phyloP scores from a whole-genome alignment of 345 rosid species.

The Stellera chamaejasme region DNA sequence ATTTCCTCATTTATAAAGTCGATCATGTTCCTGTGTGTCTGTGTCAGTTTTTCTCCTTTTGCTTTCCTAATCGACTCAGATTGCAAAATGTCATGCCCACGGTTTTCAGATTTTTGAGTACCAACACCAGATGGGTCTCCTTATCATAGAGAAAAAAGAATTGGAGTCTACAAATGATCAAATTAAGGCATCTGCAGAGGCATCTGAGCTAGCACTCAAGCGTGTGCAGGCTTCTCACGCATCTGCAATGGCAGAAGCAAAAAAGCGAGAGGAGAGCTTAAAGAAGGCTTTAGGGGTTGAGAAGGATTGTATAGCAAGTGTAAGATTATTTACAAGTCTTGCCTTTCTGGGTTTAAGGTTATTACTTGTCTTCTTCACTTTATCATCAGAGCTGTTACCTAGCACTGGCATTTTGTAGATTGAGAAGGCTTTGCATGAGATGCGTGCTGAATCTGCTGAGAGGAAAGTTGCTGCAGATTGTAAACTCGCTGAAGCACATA shows the following conservation, averaged over 20 bases:
- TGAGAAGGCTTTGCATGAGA: constrained; percentile 92
- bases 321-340: constrained; percentile 24
- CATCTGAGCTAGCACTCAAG: constrained; percentile 48
- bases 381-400: background rate
- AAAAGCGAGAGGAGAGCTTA: constrained; percentile 69
- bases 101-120: constrained; percentile 63
- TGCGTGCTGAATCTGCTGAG: constrained; percentile 94
- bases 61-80: no score
- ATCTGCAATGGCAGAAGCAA: constrained; percentile 65
- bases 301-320: constrained; percentile 84
- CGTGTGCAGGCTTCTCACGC: constrained; percentile 56
- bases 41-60: no score
- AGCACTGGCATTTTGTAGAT: constrained; percentile 35
- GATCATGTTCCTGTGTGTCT: no score
- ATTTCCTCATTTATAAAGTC: no score
- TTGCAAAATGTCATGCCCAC: no score
- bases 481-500: constrained; percentile 56
- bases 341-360: constrained; percentile 3
- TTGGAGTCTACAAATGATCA: constrained; percentile 50
- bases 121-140: constrained; percentile 95
- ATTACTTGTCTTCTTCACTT: background rate
- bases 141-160: constrained; percentile 71
- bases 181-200: constrained; percentile 57
- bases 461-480: constrained; percentile 68
- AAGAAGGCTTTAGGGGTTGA: constrained; percentile 82